Evolutionary conservation across 768 basidiomycete genomes (phyloP).

Genomic region (Lentinula sp.): DNA sequence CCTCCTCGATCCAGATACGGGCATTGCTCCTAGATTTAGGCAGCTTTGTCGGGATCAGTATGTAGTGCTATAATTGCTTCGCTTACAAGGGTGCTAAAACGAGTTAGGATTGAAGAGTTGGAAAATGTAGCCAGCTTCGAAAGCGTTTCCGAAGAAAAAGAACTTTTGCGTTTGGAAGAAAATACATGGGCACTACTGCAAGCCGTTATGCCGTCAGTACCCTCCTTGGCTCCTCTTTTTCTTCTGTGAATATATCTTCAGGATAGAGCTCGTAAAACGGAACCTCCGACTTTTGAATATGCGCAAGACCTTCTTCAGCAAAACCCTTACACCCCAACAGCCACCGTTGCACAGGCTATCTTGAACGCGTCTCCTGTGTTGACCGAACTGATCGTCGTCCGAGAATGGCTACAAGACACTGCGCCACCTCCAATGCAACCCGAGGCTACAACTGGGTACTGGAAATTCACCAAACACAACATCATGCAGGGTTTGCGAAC

Average conservation of each 20-base stretch:
- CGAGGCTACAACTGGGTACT: constrained; percentile 77
- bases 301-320: constrained; percentile 51
- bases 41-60: constrained; percentile 53
- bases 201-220: constrained; percentile 65
- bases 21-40: constrained; percentile 64
- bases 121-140: constrained; percentile 34
- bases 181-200: constrained; percentile 83
- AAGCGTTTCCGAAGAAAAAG: constrained; percentile 44
- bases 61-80: constrained; percentile 13
- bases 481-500: constrained; percentile 60
- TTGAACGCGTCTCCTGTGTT: constrained; percentile 64
- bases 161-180: constrained; percentile 63
- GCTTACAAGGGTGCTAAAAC: background rate
- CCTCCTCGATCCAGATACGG: constrained; percentile 58
- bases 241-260: background rate
- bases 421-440: constrained; percentile 55
- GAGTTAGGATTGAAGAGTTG: constrained; percentile 44
- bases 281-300: constrained; percentile 37
- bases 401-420: constrained; percentile 85
- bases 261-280: constrained; percentile 63
- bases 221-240: background rate
- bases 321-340: constrained; percentile 81
- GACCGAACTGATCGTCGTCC: constrained; percentile 70
- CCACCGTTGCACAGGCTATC: constrained; percentile 68
- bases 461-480: constrained; percentile 75